phyloP scores from a whole-genome alignment of 2,329 filamentous ascomycete species.

The Ascochyta lentis region DNA sequence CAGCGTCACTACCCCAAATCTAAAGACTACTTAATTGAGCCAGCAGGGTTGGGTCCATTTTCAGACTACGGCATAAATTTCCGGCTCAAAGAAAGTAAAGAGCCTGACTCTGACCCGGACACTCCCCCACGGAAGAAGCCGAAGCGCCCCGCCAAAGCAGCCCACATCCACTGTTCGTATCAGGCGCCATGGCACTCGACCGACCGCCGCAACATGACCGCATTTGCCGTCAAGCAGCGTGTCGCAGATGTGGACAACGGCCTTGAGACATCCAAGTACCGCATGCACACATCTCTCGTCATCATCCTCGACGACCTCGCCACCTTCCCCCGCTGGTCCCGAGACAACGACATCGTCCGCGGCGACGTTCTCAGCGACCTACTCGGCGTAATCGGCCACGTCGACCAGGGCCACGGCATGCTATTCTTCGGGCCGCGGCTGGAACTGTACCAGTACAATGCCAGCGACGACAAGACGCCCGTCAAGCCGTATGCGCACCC shows the following conservation, averaged over 20 bases:
- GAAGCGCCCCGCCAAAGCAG: neutral
- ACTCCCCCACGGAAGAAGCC: slow-evolving; percentile 1
- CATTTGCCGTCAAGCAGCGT: slow-evolving; percentile 26
- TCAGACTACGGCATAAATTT: slow-evolving; percentile 23
- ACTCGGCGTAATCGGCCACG: slow-evolving; percentile 21
- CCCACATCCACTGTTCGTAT: neutral
- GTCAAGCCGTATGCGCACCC: neutral
- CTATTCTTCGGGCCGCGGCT: slow-evolving; percentile 34
- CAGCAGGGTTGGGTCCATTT: slow-evolving; percentile 14
- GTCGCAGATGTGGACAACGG: neutral
- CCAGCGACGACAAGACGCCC: neutral
- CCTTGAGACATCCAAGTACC: neutral
- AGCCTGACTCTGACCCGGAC: slow-evolving; percentile 13
- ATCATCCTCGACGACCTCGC: slow-evolving; percentile 35
- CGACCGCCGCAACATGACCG: slow-evolving; percentile 20
- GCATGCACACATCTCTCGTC: slow-evolving; percentile 30
- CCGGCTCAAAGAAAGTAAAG: slow-evolving; percentile 14
- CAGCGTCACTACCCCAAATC: slow-evolving; percentile 31
- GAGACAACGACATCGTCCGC: slow-evolving; percentile 20
- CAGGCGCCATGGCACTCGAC: slow-evolving; percentile 16
- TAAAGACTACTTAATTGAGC: slow-evolving; percentile 27
- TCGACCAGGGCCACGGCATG: slow-evolving; percentile 28
- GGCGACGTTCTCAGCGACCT: slow-evolving; percentile 30
- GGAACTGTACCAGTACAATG: slow-evolving; percentile 34
- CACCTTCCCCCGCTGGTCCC: slow-evolving; percentile 15